A percentile compares a stretch with the other conserved stretches of the same genome.
Conservation (phyloP, 163 green algal species). For the Prototheca wickerhamii region DNA sequence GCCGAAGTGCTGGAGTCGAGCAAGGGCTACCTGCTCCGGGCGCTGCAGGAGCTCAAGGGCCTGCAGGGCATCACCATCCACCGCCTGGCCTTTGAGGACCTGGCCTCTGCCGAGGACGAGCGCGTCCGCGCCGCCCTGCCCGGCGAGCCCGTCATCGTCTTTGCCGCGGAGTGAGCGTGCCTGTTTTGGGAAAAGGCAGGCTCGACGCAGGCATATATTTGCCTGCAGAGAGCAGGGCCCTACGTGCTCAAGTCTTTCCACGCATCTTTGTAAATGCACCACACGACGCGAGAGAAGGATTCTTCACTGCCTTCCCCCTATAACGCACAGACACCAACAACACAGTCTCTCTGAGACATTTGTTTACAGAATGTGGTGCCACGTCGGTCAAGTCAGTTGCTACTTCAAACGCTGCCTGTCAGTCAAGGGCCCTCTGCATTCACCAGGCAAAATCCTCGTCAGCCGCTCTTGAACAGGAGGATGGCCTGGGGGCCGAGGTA, state of each 20-base stretch:
- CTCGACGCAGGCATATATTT: background rate
- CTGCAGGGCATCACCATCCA: slow-evolving; percentile 20
- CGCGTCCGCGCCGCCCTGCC: background rate
- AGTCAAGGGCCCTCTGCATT: no score
- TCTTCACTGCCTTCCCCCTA: no score
- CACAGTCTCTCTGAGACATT: no score
- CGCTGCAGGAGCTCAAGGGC: slow-evolving; percentile 24
- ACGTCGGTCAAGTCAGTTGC: no score
- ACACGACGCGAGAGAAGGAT: no score
- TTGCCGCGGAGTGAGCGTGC: background rate
- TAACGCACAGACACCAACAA: no score
- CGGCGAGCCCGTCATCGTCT: slow-evolving; percentile 3
- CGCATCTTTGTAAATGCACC: no score
- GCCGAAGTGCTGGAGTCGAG: slow-evolving; percentile 68
- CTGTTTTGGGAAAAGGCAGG: background rate
- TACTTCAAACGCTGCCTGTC: no score
- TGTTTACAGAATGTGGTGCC: no score
- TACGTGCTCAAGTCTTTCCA: no score
- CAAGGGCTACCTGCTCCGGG: slow-evolving; percentile 48
- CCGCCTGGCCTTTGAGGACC: slow-evolving; percentile 2
- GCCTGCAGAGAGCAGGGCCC: background rate
- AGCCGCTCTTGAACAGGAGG: slow-evolving; percentile 87
- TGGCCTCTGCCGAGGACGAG: slow-evolving; percentile 1
- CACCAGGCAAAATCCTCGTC: no score
- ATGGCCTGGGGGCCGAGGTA: slow-evolving; percentile 65